Evolutionary conservation across 768 basidiomycete genomes (phyloP), one percentile per base, ranked within the genome.

Genomic region (Mycena chlorophos): DNA sequence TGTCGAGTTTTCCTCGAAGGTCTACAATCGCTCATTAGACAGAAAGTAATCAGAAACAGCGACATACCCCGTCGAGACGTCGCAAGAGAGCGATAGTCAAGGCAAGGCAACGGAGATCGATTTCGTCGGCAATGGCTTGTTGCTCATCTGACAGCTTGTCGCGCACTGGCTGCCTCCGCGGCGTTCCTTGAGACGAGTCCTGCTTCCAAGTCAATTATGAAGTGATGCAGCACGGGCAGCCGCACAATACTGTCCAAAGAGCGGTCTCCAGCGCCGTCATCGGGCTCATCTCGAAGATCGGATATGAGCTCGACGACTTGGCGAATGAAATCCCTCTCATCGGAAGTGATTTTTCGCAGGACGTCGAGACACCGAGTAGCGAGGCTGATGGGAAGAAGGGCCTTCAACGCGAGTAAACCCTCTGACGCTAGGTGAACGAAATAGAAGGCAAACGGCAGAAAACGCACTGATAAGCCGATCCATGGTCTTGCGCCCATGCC

Each of bases 331-430:
- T 97, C 93, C 19, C 86, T 77, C 70, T 98, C 94, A n/a, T n/a
- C n/a, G 20, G 23, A 25, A 46, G 13, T 23, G 23, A 46, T 23
- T 26, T 78, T 79, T 52, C 87, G 78, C 49, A 98, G 72, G 5
- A 98, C 84, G 68, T 98, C 95, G 37, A 98, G 77, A 66, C 91
- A 94, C 47, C 77, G 77, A 2, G 86, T 77, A 38, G 94, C 76
- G 20, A 96, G 75, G 13, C 71, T 68, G 49, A 87, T 82, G 0
- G 94, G 91, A 1, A 98, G 80, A 58, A 88, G 82, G 1, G 82
- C 81, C 16, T 96, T 77, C 91, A 98, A n/a, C n/a, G n/a, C n/a
- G n/a, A n/a, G n/a, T 95, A 47, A 88, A 84, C 20, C 89, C 89
- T 91, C 59, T 2, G 31, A 54, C 17, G 47, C 19, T 29, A 45